Base-by-base conservation (phyloP, 2,329 filamentous ascomycete genomes). In the Cordyceps farinosa region DNA sequence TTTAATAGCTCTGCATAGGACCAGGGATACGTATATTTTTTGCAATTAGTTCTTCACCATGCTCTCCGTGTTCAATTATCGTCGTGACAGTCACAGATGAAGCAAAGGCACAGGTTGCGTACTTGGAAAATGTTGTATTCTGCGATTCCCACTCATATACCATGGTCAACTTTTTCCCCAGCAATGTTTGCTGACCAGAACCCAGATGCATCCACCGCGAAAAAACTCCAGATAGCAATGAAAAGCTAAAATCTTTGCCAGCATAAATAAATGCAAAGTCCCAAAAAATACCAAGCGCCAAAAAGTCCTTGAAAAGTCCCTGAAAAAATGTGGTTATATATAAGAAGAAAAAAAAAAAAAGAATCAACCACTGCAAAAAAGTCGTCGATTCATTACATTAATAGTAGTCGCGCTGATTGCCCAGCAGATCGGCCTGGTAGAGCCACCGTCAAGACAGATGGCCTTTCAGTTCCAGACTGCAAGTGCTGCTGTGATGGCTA, bases 351-450 rank as follows among this genome's bases (percentile, higher is more conserved):
- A 44, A n/a, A 27, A 27, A 30, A 32, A 27, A 38, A 22, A 48
- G 15, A 27, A 51, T 36, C 36, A 52, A 61, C 47, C 47, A 53
- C 57, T 52, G 57, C 40, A 48, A 29, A 52, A 50, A 29, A 15
- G 40, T 54, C 29, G 48, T 61, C 40, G 58, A 38, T 53, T 61
- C 58, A 61, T 54, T 53, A 61, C 50, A 61, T 47, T 61, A 61
- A 30, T 61, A 54, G 50, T 61, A 13, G 58, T 61, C 58, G 58
- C 50, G 42, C 22, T 40, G 40, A 47, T 54, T 45, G 58, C 56
- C 22, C 58, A 54, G 50, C 40, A n/a, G 45, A 22, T 15, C n/a
- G 36, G 42, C 40, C 38, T 29, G 22, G 50, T 47, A 44, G 40
- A 61, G 50, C 58, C 22, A 42, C 10, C 40, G 11, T 42, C 57